Evolutionary conservation across 768 basidiomycete genomes (phyloP).

Genomic region (Paxillus rubicundulus): DNA sequence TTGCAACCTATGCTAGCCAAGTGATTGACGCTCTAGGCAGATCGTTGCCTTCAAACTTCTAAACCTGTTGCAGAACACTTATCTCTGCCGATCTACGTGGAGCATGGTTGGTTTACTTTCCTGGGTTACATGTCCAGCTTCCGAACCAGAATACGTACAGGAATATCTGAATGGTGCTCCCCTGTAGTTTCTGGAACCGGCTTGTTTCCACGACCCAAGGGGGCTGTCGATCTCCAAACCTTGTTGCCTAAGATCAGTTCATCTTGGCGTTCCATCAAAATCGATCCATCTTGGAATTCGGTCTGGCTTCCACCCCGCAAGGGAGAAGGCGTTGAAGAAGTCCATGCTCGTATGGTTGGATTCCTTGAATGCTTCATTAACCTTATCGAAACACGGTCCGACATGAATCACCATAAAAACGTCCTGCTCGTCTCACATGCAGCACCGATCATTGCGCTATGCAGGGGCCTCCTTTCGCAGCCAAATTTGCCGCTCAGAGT

Average conservation of each 20-base stretch:
- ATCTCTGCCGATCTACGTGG: slow-evolving; percentile 67
- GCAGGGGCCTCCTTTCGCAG: slow-evolving; percentile 55
- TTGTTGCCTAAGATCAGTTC: slow-evolving; percentile 61
- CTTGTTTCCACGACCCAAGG: slow-evolving; percentile 70
- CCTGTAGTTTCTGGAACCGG: slow-evolving; percentile 65
- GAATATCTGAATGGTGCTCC: slow-evolving; percentile 78
- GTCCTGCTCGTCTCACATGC: slow-evolving; percentile 73
- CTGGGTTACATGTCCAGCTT: slow-evolving; percentile 6
- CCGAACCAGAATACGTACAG: slow-evolving; percentile 31
- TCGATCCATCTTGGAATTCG: slow-evolving; percentile 63
- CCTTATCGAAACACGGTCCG: slow-evolving; percentile 45
- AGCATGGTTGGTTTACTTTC: slow-evolving; percentile 55
- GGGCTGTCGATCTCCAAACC: slow-evolving; percentile 48
- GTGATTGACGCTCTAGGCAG: slow-evolving; percentile 33
- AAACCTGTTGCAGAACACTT: slow-evolving; percentile 61
- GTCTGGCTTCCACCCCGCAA: slow-evolving; percentile 69
- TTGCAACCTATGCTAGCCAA: neutral
- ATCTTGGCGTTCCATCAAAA: slow-evolving; percentile 56
- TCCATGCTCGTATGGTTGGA: slow-evolving; percentile 58
- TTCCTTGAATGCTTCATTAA: slow-evolving; percentile 52
- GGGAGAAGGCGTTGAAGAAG: slow-evolving; percentile 63
- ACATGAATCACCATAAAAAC: slow-evolving; percentile 41
- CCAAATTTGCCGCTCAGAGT: slow-evolving; percentile 52
- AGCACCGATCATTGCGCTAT: slow-evolving; percentile 68
- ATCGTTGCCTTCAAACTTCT: slow-evolving; percentile 85